Evolutionary conservation across 352 stramenopile genomes (phyloP).

Genomic region (Poterioochromonas sp.): DNA sequence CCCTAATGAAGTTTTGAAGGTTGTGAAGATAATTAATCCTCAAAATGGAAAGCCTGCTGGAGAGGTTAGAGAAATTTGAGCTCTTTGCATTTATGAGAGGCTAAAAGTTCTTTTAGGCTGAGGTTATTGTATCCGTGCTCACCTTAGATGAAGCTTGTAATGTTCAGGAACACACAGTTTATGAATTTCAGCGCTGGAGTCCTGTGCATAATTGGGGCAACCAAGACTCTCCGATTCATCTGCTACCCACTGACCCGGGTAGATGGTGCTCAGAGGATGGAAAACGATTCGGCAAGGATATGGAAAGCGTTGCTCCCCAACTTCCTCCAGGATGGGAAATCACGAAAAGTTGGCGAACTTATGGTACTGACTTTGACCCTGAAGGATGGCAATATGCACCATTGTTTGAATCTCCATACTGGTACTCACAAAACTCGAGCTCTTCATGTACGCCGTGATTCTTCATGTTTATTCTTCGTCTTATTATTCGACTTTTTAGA

Average conservation of each 20-base stretch:
- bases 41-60: neutral
- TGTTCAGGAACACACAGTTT: slow-evolving; percentile 16
- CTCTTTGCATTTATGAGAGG: neutral
- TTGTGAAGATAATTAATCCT: neutral
- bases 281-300: neutral
- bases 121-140: neutral
- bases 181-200: slow-evolving; percentile 26
- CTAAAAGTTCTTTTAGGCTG: neutral
- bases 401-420: neutral
- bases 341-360: neutral
- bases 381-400: slow-evolving; percentile 20
- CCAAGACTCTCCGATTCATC: neutral
- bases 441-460: neutral
- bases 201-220: slow-evolving; percentile 8
- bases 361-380: neutral
- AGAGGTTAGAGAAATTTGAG: neutral
- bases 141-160: neutral
- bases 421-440: neutral
- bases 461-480: neutral
- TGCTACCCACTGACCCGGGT: slow-evolving; percentile 12
- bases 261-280: neutral
- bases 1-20: neutral
- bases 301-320: neutral
- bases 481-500: neutral
- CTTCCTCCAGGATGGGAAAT: slow-evolving; percentile 2